Evolutionary conservation across 805 yeast species (phyloP).

Genomic region (Saccharomycopsis malanga): DNA sequence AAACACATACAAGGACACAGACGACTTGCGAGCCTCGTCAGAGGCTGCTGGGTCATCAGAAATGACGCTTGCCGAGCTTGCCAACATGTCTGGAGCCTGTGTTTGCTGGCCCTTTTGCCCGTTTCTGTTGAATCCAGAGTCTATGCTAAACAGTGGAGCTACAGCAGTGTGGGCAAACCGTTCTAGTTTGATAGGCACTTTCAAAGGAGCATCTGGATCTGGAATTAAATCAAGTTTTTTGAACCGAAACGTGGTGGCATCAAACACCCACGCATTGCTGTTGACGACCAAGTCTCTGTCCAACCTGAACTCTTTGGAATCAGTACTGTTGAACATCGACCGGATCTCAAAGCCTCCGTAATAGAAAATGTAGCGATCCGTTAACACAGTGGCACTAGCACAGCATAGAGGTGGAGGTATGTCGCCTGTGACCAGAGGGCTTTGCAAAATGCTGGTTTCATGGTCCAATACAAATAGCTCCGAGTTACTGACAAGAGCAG

Average conservation of each 20-base stretch:
- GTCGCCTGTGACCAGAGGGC: conserved; percentile 33
- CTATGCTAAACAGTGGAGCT: conserved; percentile 4
- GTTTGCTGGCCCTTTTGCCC: neutral
- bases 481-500: conserved; percentile 35
- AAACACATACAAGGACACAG: conserved; percentile 7
- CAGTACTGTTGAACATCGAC: conserved; percentile 22
- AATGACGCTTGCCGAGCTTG: neutral
- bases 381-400: conserved; percentile 41
- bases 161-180: conserved; percentile 18
- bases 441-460: conserved; percentile 31
- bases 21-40: neutral
- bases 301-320: conserved; percentile 23
- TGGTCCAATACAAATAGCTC: conserved; percentile 33
- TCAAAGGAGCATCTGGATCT: conserved; percentile 4
- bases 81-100: neutral
- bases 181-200: conserved; percentile 12
- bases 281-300: conserved; percentile 42
- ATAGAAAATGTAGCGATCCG: conserved; percentile 50
- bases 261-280: conserved; percentile 53
- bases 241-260: conserved; percentile 42
- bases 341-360: conserved; percentile 62
- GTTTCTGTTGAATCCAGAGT: neutral
- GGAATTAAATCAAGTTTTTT: conserved; percentile 28
- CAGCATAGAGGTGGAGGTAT: conserved; percentile 49
- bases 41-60: neutral